phyloP scores from a whole-genome alignment of 1,284 basidiomycete species.

The Puccinia horiana region DNA sequence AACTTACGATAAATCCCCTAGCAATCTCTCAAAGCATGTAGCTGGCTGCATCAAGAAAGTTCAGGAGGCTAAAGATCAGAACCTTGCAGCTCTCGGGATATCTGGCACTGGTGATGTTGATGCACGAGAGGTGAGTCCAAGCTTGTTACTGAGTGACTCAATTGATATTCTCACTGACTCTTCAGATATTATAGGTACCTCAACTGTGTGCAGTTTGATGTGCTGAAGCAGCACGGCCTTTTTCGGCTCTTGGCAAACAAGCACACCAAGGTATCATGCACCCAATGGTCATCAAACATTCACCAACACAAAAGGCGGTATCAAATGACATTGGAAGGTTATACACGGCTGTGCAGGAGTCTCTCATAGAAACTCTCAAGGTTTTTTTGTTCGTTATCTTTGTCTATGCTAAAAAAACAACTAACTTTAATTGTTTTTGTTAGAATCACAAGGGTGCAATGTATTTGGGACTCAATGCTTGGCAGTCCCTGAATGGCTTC shows the following conservation, averaged over 20 bases:
- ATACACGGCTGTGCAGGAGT: conserved; percentile 4
- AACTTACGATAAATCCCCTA: neutral
- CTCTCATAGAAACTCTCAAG: neutral
- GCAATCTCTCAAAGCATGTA: conserved; percentile 13
- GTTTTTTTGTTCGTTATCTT: neutral
- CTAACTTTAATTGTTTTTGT: neutral
- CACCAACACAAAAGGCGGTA: neutral
- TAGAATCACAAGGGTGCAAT: conserved; percentile 1
- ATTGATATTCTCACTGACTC: neutral
- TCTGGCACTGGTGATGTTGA: conserved; percentile 9
- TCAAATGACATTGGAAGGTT: neutral
- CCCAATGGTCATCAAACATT: neutral
- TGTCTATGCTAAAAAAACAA: too few species aligned
- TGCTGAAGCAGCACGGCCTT: neutral
- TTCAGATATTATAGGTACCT: neutral
- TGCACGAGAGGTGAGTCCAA: neutral
- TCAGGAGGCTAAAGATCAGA: neutral
- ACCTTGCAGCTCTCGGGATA: neutral
- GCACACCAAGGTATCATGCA: neutral
- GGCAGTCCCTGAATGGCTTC: conserved; percentile 2
- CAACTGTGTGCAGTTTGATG: conserved; percentile 16
- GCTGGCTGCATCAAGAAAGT: neutral
- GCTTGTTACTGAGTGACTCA: neutral
- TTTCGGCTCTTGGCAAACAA: neutral
- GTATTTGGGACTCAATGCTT: conserved; percentile 9